Conservation (phyloP, 305 asterid genomes). For the Fraxinus ornus region DNA sequence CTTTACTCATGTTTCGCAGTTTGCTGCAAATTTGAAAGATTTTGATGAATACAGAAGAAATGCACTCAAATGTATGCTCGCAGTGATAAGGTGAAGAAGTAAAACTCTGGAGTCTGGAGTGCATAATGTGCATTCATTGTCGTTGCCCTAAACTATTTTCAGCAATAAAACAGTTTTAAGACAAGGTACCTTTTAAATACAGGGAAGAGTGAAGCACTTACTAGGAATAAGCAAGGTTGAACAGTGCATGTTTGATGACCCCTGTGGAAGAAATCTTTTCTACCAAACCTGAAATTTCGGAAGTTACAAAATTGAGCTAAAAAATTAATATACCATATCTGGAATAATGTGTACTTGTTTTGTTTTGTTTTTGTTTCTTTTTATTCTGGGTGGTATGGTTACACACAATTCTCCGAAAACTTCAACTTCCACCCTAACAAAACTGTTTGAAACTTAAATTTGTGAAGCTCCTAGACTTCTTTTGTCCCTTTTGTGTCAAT, state of each 20-base stretch:
- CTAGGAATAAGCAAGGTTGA: conserved; percentile 71
- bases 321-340: background rate
- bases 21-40: conserved; percentile 50
- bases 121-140: background rate
- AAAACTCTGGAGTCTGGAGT: background rate
- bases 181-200: background rate
- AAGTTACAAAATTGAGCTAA: background rate
- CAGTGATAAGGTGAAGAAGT: background rate
- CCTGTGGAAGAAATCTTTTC: conserved; percentile 70
- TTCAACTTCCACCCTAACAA: background rate
- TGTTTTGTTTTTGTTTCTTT: background rate
- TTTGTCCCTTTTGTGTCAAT: background rate
- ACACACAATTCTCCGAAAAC: background rate
- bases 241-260: conserved; percentile 47
- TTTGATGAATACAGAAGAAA: background rate
- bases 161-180: background rate
- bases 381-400: background rate
- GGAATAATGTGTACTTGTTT: background rate
- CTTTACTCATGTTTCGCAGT: conserved; percentile 60
- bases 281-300: conserved; percentile 50
- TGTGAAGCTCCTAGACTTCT: background rate
- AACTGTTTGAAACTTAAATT: background rate
- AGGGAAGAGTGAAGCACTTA: conserved; percentile 33
- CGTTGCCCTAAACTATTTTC: background rate
- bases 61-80: background rate